Evolutionary conservation across 2,329 filamentous ascomycete species (phyloP), one percentile per base, ranked within the genome.

Genomic region (Pseudocercospora fijiensis): DNA sequence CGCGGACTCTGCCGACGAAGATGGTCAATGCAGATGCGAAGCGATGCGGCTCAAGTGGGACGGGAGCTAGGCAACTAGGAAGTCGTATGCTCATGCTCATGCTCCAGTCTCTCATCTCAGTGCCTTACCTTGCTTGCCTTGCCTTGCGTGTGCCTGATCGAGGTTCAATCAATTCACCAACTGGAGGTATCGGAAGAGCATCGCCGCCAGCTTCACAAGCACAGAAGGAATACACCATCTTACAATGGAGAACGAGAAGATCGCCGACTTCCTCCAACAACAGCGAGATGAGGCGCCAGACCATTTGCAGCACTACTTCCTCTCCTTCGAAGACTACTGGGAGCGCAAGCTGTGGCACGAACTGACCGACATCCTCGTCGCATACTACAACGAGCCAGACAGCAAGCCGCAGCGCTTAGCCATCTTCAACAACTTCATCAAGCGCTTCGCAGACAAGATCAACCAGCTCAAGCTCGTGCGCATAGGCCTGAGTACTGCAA

Each of bases 281-380:
- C 91, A 96, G 85, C 90, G 92, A 77, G 92, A 96, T 76, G 83
- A 88, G 77, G 91, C 92, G 74, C 90, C 92, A 58, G 90, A 92
- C 71, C 90, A 96, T 77, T 86, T 96, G 59, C 93, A 97, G 80
- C 86, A 89, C 74, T 87, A 91, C 74, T 91, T 97, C 78, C 85
- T 99, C 73, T 87, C 89, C 73, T 96, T 99, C 70, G 95, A 99
- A 83, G 92, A 96, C 77, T 91, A 88, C 76, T 99, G 95, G 95
- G 95, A 99, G 83, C 89, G 94, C 74, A 97, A 97, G 82, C 86
- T 99, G 80, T 99, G 95, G 95, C 95, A 99, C 82, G 93, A 99
- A 81, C 89, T 99, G 71, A 99, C 95, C 37, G 90, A 96, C 75
- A 84, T 89, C 59, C 86, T 99, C 62, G 83, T 96, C 72, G 85